phyloP scores from a whole-genome alignment of 257 asterid genomes.

The Nicotiana tabacum region DNA sequence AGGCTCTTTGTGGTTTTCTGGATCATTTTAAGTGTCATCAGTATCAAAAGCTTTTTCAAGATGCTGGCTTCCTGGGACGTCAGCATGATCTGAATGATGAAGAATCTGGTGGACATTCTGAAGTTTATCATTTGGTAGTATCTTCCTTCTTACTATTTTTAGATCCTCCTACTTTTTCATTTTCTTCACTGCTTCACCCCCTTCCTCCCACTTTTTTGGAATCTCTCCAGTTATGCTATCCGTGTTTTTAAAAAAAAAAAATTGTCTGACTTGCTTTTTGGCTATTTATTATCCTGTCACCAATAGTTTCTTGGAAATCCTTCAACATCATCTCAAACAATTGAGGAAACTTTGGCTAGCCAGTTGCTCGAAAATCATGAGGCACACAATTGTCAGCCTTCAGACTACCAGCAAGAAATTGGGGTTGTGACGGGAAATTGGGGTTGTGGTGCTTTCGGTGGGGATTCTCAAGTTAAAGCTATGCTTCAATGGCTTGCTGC shows the following conservation, averaged over 20 bases:
- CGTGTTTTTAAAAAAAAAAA: no score
- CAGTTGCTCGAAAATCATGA: not conserved
- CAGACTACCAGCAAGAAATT: constrained; percentile 22
- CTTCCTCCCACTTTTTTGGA: not conserved
- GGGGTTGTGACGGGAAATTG: constrained; percentile 92
- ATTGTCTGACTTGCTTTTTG: not conserved
- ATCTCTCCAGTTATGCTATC: not conserved
- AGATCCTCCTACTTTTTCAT: not conserved
- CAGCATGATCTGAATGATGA: constrained; percentile 12
- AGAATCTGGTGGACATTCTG: constrained; percentile 1
- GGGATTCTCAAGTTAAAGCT: constrained; percentile 84
- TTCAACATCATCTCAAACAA: constrained; percentile 23
- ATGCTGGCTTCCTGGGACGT: constrained; percentile 12
- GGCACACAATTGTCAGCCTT: not conserved
- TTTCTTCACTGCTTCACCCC: constrained; percentile 4
- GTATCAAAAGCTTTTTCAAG: constrained; percentile 19
- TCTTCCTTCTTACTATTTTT: not conserved
- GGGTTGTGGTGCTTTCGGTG: constrained; percentile 98
- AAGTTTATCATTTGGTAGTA: constrained; percentile 18
- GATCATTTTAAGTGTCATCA: constrained; percentile 33
- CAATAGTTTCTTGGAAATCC: constrained; percentile 23
- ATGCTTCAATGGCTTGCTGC: constrained; percentile 91
- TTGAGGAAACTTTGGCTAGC: constrained; percentile 4
- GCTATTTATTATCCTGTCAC: not conserved
- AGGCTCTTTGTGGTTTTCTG: constrained; percentile 78